A percentile compares a stretch with the other conserved stretches of the same genome.
phyloP scores from a whole-genome alignment of 2,329 filamentous ascomycete genomes.

The Cladosporium colombiae region DNA sequence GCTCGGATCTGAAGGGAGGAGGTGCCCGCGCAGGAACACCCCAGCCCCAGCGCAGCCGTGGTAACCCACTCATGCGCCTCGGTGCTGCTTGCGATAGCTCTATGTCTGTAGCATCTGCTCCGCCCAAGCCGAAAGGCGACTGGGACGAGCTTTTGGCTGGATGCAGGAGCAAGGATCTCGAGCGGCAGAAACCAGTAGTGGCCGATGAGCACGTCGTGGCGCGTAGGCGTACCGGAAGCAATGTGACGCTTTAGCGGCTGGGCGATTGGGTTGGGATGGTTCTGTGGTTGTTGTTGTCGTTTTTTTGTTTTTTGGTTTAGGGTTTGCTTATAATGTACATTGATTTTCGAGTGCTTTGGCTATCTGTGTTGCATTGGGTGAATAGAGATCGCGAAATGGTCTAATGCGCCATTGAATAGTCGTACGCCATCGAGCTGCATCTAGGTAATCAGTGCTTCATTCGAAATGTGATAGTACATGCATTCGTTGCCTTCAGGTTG shows the following conservation, averaged over 20 bases:
- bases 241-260: constrained; percentile 7
- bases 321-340: constrained; percentile 11
- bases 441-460: neutral
- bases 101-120: constrained; percentile 19
- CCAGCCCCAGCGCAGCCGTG: constrained; percentile 19
- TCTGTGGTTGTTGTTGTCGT: constrained; percentile 1
- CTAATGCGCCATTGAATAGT: neutral
- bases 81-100: constrained; percentile 20
- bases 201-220: neutral
- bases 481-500: neutral
- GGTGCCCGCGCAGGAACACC: constrained; percentile 17
- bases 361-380: neutral
- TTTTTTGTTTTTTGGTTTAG: neutral
- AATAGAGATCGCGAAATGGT: neutral
- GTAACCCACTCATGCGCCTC: constrained; percentile 19
- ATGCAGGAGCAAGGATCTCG: constrained; percentile 17
- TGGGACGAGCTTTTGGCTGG: constrained; percentile 20
- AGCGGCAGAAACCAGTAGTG: constrained; percentile 4
- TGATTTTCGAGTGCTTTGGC: constrained; percentile 7
- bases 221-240: constrained; percentile 14
- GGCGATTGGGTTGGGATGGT: constrained; percentile 9
- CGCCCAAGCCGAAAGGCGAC: constrained; percentile 19
- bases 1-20: constrained; percentile 1
- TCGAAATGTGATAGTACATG: neutral
- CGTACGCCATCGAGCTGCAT: neutral